Base-by-base conservation (phyloP, 2,329 filamentous ascomycete species). In the Alternaria burnsii region DNA sequence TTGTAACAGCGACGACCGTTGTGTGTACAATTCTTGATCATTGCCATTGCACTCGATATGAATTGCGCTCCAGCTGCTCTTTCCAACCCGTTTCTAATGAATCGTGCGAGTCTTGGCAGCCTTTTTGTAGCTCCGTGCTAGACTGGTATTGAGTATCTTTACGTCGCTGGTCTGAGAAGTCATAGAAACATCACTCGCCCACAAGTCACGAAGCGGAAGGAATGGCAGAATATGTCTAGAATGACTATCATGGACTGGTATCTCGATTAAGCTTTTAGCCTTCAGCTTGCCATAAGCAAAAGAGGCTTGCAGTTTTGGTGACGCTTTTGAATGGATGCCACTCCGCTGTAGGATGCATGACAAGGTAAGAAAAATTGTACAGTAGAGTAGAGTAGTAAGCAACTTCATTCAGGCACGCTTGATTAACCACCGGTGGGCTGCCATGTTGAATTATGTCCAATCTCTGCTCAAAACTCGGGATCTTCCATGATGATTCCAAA, bases 311-410 rank as follows among this genome's bases (percentile, higher is more conserved):
- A 38, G 18, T 50, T 48, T 38, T 38, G 46, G 20, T 16, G 20
- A 42, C 40, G 12, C 20, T 42, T 42, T 24, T 14, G 20, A 16
- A 20, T 42, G 20, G 40, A 18, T 50, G 9, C 20, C 30, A 20
- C 30, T 26, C 46, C 8, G 2, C 30, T 20, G 34, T 50, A 50
- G 26, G 18, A 18, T 50, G 32, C 46, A 50, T 26, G 20, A 36
- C 32, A 50, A 4, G 1, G 8, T 16, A 24, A 24, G 16, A 0
- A 18, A 4, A 51, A 18, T 14, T 41, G 16, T 26, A 47, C 46
- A 48, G 34, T 42, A 51, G 44, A 56, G 36, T 56, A 56, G 34
- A 51, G 54, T 56, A 56, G 40, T 50, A 51, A 32, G 44, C 43
- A 56, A 42, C 26, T 50, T 50, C 32, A 24, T 50, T 22, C 32